Evolutionary conservation across 176 grass and related monocot species (phyloP).

Genomic region (Lolium multiflorum): DNA sequence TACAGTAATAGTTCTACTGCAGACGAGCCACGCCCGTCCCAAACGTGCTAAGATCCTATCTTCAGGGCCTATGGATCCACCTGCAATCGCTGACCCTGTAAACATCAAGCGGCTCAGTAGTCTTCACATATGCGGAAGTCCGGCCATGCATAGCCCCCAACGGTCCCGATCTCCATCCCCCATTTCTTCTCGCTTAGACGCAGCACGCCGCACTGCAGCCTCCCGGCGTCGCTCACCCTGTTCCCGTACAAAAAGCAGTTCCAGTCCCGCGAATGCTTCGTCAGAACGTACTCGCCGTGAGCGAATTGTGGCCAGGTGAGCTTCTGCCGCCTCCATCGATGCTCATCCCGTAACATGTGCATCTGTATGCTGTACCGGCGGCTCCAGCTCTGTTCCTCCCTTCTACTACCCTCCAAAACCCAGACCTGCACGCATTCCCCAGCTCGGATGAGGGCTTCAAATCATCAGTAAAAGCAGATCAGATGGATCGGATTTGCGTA

Average conservation of each 20-base stretch:
- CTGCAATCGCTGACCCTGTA: neutral
- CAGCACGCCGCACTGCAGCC: neutral
- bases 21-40: no score
- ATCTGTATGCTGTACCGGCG: neutral
- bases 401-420: neutral
- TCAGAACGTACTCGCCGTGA: neutral
- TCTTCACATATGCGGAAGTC: neutral
- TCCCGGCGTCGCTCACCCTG: neutral
- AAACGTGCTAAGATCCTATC: neutral
- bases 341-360: neutral
- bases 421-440: neutral
- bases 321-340: neutral
- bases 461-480: no score
- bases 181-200: neutral
- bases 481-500: no score
- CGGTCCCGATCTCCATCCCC: neutral
- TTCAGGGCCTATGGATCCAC: neutral
- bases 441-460: neutral
- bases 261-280: neutral
- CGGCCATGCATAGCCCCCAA: neutral
- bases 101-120: neutral
- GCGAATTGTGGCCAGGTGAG: neutral
- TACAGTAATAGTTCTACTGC: no score
- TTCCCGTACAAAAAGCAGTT: neutral
- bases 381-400: neutral